phyloP scores from a whole-genome alignment of 306 rosid species.

The Vachellia pachyceras region DNA sequence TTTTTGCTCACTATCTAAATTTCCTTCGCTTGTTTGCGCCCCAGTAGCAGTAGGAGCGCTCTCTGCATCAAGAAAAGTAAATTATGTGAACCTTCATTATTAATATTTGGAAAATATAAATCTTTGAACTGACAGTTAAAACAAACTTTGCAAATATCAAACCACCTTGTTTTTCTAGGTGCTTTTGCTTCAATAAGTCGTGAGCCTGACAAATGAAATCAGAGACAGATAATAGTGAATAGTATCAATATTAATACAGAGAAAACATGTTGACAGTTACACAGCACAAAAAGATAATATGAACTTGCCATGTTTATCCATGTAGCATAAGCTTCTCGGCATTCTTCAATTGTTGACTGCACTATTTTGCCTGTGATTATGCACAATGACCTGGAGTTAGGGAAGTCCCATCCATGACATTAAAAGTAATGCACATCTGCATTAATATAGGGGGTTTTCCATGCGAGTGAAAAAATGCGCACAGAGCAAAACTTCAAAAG shows the following conservation, averaged over 20 bases:
- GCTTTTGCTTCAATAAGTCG: slow-evolving; percentile 71
- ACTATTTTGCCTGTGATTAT: slow-evolving; percentile 81
- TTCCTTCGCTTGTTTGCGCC: slow-evolving; percentile 47
- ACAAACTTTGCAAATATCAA: slow-evolving; percentile 28
- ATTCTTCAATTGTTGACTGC: slow-evolving; percentile 92
- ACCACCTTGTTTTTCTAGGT: slow-evolving; percentile 63
- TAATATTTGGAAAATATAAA: slow-evolving; percentile 28
- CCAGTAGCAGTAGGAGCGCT: slow-evolving; percentile 31
- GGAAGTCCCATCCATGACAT: slow-evolving; percentile 17
- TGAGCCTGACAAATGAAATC: slow-evolving; percentile 67
- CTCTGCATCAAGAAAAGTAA: slow-evolving; percentile 48
- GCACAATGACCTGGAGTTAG: slow-evolving; percentile 40
- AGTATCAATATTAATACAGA: background rate
- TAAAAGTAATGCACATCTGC: slow-evolving; percentile 9
- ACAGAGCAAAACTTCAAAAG: background rate
- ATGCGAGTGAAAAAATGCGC: background rate
- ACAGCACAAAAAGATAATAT: slow-evolving; percentile 13
- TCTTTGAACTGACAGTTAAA: slow-evolving; percentile 12
- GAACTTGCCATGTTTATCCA: slow-evolving; percentile 76
- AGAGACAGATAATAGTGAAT: slow-evolving; percentile 18
- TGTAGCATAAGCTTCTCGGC: slow-evolving; percentile 77
- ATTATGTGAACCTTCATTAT: slow-evolving; percentile 20
- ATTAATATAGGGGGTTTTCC: background rate
- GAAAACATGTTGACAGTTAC: background rate
- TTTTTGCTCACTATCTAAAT: slow-evolving; percentile 47